Base-by-base conservation (phyloP, 805 yeast genomes). In the Suhomyces xylopsoci region DNA sequence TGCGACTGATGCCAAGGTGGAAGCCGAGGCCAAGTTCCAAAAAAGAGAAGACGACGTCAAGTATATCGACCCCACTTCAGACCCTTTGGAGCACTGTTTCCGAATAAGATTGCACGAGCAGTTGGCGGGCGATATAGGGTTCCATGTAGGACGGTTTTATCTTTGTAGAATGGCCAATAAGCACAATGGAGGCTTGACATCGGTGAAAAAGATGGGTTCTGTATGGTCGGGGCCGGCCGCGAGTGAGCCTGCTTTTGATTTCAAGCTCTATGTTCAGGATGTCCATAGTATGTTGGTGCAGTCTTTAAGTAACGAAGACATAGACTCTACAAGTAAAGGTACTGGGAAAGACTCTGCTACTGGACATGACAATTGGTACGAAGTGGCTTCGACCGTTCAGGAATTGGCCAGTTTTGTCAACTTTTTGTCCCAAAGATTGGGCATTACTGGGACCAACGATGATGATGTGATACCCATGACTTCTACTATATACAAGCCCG, bases 251-350 rank as follows among this genome's bases (percentile, higher is more conserved):
- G 64, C 71, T 0, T 65, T 76, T 0, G 51, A 57, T 2, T 76
- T 76, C 63, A 73, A 71, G 46, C 55, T 76, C 28, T 76, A 73
- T 52, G 79, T 76, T 14, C 74, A 74, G 50, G 79, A 76, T 55
- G 71, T 70, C 1, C 69, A 73, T 51, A 52, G 59, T 24, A 61
- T 71, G 65, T 59, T 76, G 45, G 52, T 54, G 7, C 65, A 64
- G 3, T 56, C 69, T 1, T 62, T 75, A 10, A 52, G 55, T 2
- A 55, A 44, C 5, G 67, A 65, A 36, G 78, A 77, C 0, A 55
- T 70, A 5, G 77, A 75, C 43, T 1, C 25, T 5, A 7, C 25
- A 3, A 22, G 25, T 4, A 22, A 22, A 22, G 25, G 25, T 4
- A 5, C 25, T 22, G 22, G n/a, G 7, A 4, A 30, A 30, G 30